A percentile compares a stretch with the other conserved stretches of the same genome.
Conservation (phyloP, 441 rosid species). For the Corymbia citriodora region DNA sequence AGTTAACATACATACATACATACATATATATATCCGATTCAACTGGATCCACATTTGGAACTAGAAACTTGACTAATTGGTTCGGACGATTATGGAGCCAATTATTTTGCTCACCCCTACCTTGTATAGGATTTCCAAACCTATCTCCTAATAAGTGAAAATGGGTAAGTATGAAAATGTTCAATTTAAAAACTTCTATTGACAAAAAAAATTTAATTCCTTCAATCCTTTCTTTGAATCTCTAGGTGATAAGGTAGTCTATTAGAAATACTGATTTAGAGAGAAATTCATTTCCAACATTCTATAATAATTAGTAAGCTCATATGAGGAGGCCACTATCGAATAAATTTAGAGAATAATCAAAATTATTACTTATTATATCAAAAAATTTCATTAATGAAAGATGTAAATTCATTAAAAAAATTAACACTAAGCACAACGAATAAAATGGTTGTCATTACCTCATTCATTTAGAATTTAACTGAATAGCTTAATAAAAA, state of each 20-base stretch:
- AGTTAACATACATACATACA: too few species aligned
- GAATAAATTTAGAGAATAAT: background rate
- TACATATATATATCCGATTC: too few species aligned
- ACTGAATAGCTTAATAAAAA: too few species aligned
- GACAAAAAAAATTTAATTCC: background rate
- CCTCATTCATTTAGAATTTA: too few species aligned
- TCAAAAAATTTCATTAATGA: background rate
- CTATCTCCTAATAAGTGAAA: background rate
- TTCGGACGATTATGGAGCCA: too few species aligned
- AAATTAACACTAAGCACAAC: background rate
- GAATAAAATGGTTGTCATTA: background rate
- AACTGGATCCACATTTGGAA: too few species aligned
- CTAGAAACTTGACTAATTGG: too few species aligned
- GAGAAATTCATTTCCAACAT: background rate
- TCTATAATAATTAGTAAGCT: background rate
- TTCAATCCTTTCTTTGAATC: background rate
- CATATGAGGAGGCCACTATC: background rate
- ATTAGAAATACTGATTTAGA: background rate
- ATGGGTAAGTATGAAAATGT: background rate
- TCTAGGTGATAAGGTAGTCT: background rate
- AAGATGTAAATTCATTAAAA: background rate
- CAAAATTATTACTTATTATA: background rate
- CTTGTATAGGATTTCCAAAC: background rate
- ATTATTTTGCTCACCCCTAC: background rate
- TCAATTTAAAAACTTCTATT: background rate